phyloP scores from a whole-genome alignment of 371 early-diverging fungal genomes.

The Sporodiniella umbellata region DNA sequence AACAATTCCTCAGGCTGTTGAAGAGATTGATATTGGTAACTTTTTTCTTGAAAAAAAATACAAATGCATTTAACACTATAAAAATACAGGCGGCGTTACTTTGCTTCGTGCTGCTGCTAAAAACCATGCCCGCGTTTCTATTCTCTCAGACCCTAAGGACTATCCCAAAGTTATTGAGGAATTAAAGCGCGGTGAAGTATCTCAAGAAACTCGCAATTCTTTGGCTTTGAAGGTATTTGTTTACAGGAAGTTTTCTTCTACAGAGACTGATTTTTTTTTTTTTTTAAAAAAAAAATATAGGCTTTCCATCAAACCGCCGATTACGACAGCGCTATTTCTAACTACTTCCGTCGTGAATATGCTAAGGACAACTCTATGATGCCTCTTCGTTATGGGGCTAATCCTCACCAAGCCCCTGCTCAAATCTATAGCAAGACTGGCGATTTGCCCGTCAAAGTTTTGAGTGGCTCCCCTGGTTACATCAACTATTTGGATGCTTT shows the following conservation, averaged over 20 bases:
- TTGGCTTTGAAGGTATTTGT: slow-evolving; percentile 61
- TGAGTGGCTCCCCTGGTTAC: slow-evolving; percentile 95
- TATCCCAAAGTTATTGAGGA: slow-evolving; percentile 78
- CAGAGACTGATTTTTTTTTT: too few species aligned
- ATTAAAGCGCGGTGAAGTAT: slow-evolving; percentile 51
- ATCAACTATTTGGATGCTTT: slow-evolving; percentile 96
- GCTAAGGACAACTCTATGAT: slow-evolving; percentile 67
- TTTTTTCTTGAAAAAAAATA: neutral
- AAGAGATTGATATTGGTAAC: slow-evolving; percentile 96
- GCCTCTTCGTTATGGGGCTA: slow-evolving; percentile 94
- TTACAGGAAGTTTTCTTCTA: too few species aligned
- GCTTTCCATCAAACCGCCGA: slow-evolving; percentile 95
- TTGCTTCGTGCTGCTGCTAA: slow-evolving; percentile 97
- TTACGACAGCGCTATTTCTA: slow-evolving; percentile 93
- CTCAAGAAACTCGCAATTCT: slow-evolving; percentile 56
- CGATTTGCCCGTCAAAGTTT: slow-evolving; percentile 86
- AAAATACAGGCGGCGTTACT: slow-evolving; percentile 88
- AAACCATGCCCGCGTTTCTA: slow-evolving; percentile 94
- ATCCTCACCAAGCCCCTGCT: slow-evolving; percentile 98
- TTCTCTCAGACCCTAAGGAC: slow-evolving; percentile 90
- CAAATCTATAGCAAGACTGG: slow-evolving; percentile 83
- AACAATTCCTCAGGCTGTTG: slow-evolving; percentile 92
- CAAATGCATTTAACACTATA: neutral
- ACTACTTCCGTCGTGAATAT: slow-evolving; percentile 92
- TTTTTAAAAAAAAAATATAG: slow-evolving; percentile 25